Base-by-base conservation (phyloP, 352 stramenopile genomes). In the Pythium insidiosum region DNA sequence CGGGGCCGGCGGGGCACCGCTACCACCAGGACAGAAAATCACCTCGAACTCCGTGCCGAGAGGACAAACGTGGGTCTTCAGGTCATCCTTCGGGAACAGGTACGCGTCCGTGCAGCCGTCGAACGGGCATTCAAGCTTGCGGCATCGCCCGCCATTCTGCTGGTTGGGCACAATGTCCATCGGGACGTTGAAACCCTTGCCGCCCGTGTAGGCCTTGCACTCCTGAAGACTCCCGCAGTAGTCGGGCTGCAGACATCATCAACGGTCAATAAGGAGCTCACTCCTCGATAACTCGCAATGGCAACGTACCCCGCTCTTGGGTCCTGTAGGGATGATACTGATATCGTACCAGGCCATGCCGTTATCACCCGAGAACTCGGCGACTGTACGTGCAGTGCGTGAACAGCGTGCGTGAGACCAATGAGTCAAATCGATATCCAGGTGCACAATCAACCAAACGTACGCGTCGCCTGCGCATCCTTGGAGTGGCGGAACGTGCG, bases 291-390 rank as follows among this genome's bases (percentile, higher is more conserved):
- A 43, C 33, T 43, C 44, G 30, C 12, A n/a, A 47, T 31, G 20
- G 36, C 31, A 47, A 79, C 71, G 25, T 76, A 84, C 71, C 5
- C 68, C 77, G 36, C 63, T 73, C 44, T 73, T 57, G 3, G 65
- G 51, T 3, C 73, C 63, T 5, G 74, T 85, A 4, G 76, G 76
- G 60, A 88, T 85, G 49, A 83, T 88, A 33, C 68, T 84, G 58
- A 88, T 86, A 41, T 86, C 76, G 55, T 68, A 88, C 73, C 76
- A 88, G 13, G 63, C 56, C 26, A 50, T 58, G 24, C 61, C 63
- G 31, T 59, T 63, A 37, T 79, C 68, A 3, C 56, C 63, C 15
- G 75, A 86, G 40, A 88, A 88, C 51, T 88, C 75, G 24, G 73
- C 72, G 33, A 85, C 71, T 84, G 44, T 7, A 40, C 6, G 57